Evolutionary conservation across 139 green algal species (phyloP), one percentile per base, ranked within the genome.

Genomic region (Micractinium conductrix): DNA sequence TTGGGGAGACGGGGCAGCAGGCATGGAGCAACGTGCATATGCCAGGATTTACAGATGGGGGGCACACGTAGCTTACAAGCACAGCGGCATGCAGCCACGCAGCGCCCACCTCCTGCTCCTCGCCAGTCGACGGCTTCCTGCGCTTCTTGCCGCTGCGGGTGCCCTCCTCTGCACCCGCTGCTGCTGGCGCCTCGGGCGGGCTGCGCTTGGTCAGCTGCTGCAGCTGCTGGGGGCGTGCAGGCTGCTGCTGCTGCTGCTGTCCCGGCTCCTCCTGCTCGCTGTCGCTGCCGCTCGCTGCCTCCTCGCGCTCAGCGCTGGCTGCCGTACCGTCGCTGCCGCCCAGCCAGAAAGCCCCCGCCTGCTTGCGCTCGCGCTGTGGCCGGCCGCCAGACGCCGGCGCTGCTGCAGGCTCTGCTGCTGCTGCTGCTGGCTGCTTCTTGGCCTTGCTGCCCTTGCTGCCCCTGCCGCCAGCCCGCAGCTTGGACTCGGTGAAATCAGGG

Each of bases 341-440:
- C 76, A 82, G 12, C 76, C 76, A 82, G 76, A 44, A 82, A 16
- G 53, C 55, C 1, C 55, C 76, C 17, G 76, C 76, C 76, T 82
- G 76, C 76, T 82, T 82, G 58, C 76, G 76, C 28, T 82, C 76
- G 28, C 76, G 76, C 38, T 40, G 76, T 26, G 58, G 4, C 38
- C 76, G 76, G 38, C 26, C 58, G 24, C 19, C 74, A 48, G 33
- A n/a, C n/a, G n/a, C n/a, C n/a, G n/a, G n/a, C n/a, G n/a, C 45
- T 22, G 48, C 33, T 26, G 12, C 45, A 0, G 45, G 43, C 38
- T 48, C 70, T 37, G 42, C 70, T 42, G 75, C 53, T 58, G 53
- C 37, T 17, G 35, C 37, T 30, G 42, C 40, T 38, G 35, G 40
- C 26, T 73, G 26, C 0, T 28, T 28, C 10, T 7, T 12, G 42